Percentiles rank a stretch among this genome's conserved stretches.
Evolutionary conservation across 2,329 filamentous ascomycete species (phyloP).

Genomic region (Thelonectria blattea): DNA sequence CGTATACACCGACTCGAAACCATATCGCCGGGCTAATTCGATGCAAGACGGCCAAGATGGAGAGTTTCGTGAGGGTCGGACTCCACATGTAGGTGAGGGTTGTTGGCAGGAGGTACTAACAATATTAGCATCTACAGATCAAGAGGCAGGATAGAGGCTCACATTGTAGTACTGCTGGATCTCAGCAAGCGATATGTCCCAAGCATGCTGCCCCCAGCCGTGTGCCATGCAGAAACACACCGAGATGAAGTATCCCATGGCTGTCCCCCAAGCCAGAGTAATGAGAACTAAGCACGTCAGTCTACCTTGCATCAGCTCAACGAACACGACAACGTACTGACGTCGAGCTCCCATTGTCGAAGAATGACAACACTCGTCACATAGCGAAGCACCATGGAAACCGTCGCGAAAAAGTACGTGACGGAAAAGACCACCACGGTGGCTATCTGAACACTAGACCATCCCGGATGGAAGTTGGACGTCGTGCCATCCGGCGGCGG

Average conservation of each 20-base stretch:
- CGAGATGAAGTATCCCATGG: conserved; percentile 20
- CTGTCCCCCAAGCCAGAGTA: conserved; percentile 12
- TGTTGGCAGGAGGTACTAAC: conserved; percentile 11
- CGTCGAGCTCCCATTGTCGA: conserved; percentile 9
- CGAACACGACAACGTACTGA: background rate
- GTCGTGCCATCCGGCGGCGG: conserved; percentile 10
- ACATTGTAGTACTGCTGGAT: conserved; percentile 14
- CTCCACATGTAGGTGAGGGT: conserved; percentile 20
- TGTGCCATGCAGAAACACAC: conserved; percentile 18
- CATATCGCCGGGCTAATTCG: conserved; percentile 7
- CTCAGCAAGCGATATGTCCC: conserved; percentile 19
- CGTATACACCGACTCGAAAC: conserved; percentile 8
- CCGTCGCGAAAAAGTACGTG: conserved; percentile 14
- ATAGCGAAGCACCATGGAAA: conserved; percentile 15
- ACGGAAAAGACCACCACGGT: conserved; percentile 15
- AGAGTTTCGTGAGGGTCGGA: conserved; percentile 17
- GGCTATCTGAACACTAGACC: conserved; percentile 12
- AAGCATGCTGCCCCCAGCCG: conserved; percentile 19
- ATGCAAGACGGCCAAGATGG: conserved; percentile 13
- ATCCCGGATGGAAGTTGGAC: conserved; percentile 10
- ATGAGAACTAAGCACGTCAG: conserved; percentile 9
- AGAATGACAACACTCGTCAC: conserved; percentile 6
- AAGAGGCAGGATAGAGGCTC: background rate
- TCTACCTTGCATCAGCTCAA: background rate
- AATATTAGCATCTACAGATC: background rate